Percentiles rank a stretch among this genome's conserved stretches.
These are phyloP conservation scores for Lichtheimia ramosa DNA, from an alignment of 371 early-diverging fungal species.

Conservation along the genomic window DNA sequence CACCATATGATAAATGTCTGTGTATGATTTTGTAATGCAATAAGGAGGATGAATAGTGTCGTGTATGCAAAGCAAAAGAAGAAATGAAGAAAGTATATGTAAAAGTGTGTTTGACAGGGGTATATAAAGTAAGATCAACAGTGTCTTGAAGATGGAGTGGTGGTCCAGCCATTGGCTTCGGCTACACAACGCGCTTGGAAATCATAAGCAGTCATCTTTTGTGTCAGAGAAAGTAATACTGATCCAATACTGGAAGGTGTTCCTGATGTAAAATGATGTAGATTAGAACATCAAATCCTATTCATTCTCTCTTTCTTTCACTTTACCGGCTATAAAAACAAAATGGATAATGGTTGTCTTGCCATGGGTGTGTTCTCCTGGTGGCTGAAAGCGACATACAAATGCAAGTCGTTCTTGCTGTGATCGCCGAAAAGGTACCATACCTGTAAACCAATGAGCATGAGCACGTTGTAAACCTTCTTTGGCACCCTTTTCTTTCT, in stretches of 20 bases:
- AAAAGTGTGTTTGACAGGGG: too few relatives aligned
- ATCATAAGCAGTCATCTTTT: not conserved
- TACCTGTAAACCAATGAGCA: not conserved
- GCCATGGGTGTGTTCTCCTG: not conserved
- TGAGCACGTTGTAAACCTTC: not conserved
- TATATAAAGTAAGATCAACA: too few relatives aligned
- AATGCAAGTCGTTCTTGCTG: slow-evolving; percentile 4
- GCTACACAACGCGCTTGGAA: not conserved
- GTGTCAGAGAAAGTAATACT: not conserved
- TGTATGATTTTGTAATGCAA: too few relatives aligned
- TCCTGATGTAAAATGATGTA: not conserved
- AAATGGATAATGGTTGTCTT: not conserved
- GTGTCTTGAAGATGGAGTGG: too few relatives aligned
- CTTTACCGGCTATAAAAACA: slow-evolving; percentile 5
- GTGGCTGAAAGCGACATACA: slow-evolving; percentile 3
- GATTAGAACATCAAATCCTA: not conserved
- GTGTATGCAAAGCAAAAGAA: too few relatives aligned
- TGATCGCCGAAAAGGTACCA: not conserved
- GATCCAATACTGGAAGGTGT: not conserved
- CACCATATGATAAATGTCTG: too few relatives aligned
- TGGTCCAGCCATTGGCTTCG: slow-evolving; percentile 5
- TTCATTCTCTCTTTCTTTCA: not conserved
- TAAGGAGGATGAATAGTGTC: too few relatives aligned
- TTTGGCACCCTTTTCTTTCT: too few relatives aligned
- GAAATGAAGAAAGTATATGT: too few relatives aligned